These are phyloP conservation scores for Sporothrix euskadiensis DNA, from an alignment of 2,329 filamentous ascomycete genomes.

Conservation along the genomic window DNA sequence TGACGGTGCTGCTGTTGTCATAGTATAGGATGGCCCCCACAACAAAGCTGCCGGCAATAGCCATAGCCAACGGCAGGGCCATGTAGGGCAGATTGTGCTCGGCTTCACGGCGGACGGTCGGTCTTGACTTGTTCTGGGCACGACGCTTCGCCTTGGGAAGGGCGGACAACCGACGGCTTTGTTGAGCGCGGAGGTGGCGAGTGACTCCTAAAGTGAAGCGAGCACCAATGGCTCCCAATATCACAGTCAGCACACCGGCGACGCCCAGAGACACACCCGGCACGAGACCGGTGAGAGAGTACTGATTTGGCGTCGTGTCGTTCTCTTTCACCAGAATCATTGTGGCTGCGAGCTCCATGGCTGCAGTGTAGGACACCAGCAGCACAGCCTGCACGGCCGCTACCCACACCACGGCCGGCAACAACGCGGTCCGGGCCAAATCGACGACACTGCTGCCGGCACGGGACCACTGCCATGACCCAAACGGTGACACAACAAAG, in stretches of 20 bases:
- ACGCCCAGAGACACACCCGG: slow-evolving; percentile 24
- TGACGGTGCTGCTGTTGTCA: slow-evolving; percentile 35
- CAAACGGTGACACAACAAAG: slow-evolving; percentile 26
- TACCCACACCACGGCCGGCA: slow-evolving; percentile 41
- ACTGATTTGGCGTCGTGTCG: not conserved
- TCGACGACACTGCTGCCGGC: slow-evolving; percentile 36
- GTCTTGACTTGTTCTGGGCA: not conserved
- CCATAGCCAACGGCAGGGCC: slow-evolving; percentile 37
- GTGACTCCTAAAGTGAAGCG: slow-evolving; percentile 37
- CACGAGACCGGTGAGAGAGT: slow-evolving; percentile 37
- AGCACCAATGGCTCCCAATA: slow-evolving; percentile 39
- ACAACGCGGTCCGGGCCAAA: slow-evolving; percentile 39
- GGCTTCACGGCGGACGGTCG: slow-evolving; percentile 35
- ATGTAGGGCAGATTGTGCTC: slow-evolving; percentile 41
- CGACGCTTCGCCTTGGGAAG: not conserved
- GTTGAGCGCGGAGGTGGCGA: slow-evolving; percentile 30
- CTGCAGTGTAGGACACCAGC: slow-evolving; percentile 36
- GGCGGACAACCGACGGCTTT: slow-evolving; percentile 24
- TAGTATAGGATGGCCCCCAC: slow-evolving; percentile 38
- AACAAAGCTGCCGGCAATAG: slow-evolving; percentile 38
- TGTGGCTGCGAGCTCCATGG: slow-evolving; percentile 39
- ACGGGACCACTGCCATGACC: slow-evolving; percentile 36
- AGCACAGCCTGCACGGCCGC: slow-evolving; percentile 39
- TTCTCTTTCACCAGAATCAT: slow-evolving; percentile 30
- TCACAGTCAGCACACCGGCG: slow-evolving; percentile 28